phyloP scores from a whole-genome alignment of 371 early-diverging fungal genomes.

The Mucor sp. region DNA sequence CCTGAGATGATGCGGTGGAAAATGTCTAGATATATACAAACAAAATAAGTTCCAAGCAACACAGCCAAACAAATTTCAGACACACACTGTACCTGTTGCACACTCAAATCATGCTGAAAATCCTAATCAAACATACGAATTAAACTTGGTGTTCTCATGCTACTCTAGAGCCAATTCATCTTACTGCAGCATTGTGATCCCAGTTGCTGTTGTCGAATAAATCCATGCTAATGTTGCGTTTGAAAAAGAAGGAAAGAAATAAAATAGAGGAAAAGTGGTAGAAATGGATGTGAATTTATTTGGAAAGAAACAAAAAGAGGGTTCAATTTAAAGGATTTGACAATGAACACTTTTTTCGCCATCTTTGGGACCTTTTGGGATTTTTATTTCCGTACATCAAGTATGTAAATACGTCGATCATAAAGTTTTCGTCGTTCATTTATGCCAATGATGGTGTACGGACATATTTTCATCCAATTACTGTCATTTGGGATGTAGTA shows the following conservation, averaged over 20 bases:
- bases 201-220: background rate
- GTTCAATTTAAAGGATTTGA: background rate
- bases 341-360: background rate
- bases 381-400: conserved; percentile 6
- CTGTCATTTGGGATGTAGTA: background rate
- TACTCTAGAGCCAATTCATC: background rate
- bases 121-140: background rate
- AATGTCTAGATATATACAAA: background rate
- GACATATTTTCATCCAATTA: background rate
- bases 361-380: background rate
- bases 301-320: background rate
- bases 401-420: conserved; percentile 1
- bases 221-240: background rate
- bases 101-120: background rate
- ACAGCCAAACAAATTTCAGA: background rate
- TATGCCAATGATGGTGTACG: background rate
- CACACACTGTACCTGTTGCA: background rate
- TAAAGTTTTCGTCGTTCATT: background rate
- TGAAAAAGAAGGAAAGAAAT: background rate
- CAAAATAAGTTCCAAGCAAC: background rate
- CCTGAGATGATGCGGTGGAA: conserved; percentile 2
- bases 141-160: background rate
- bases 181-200: background rate
- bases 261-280: background rate
- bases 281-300: background rate